Base-by-base conservation (phyloP, 2,329 filamentous ascomycete species). In the Capronia epimyces region DNA sequence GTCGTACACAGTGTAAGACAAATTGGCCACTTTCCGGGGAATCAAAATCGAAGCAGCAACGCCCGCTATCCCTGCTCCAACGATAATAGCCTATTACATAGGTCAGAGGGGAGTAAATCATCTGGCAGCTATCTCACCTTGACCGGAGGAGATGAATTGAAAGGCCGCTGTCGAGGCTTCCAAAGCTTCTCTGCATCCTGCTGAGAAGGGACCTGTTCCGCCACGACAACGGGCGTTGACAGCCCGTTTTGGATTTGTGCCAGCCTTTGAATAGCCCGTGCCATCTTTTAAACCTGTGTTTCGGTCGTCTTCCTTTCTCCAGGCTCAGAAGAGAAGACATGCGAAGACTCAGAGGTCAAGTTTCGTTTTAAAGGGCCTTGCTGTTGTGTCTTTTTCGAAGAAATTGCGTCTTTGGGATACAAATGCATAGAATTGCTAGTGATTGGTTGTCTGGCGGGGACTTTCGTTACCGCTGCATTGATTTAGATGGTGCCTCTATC, bases 401-500 rank as follows among this genome's bases (percentile, higher is more conserved):
- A 36, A 36, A 36, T 36, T 5, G 32, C 32, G 32, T 36, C 32
- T 36, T 36, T 7, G n/a, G 32, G n/a, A 6, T 6, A 36, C 32
- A 13, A 36, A 36, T 36, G n/a, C 32, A n/a, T 13, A 36, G 6
- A 13, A 36, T 36, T 5, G 6, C 32, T 6, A 36, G 32, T 13
- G 6, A 36, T 36, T 36, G 32, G 32, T n/a, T 36, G 32, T 13
- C 13, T 36, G 32, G 13, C n/a, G n/a, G 6, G n/a, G n/a, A n/a
- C n/a, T 13, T 13, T n/a, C 32, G 16, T n/a, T 18, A 15, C n/a
- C 16, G 32, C 32, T 36, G 32, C n/a, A 15, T 6, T 36, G 16
- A 13, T n/a, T 13, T 6, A 15, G n/a, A 36, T 27, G 10, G 25
- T 27, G 25, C n/a, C n/a, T n/a, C n/a, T n/a, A 78, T n/a, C n/a